Conservation (phyloP, 257 asterid species). For the Solanum dulcamara region DNA sequence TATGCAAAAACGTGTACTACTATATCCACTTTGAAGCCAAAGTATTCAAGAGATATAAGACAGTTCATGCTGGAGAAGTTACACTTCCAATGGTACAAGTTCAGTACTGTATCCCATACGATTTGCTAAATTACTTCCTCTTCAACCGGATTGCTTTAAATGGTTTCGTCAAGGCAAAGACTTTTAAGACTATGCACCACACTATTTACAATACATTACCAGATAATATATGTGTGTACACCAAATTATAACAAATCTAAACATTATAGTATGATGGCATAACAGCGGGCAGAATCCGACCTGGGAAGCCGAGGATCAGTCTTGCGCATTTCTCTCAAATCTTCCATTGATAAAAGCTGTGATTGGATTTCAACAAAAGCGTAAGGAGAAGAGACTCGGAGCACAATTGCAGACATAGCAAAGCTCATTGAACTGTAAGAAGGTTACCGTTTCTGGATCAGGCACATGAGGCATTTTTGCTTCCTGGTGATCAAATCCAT, state of each 20-base stretch:
- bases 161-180: not conserved
- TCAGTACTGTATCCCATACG: not conserved
- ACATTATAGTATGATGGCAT: not conserved
- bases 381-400: not conserved
- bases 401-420: not conserved
- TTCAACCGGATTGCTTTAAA: not conserved
- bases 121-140: not conserved
- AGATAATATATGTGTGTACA: not conserved
- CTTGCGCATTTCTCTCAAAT: slow-evolving; percentile 70
- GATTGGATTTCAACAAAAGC: not conserved
- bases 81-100: not conserved
- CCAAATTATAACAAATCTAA: not conserved
- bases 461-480: slow-evolving; percentile 74
- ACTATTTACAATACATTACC: not conserved
- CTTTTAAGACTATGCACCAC: not conserved
- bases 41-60: not conserved
- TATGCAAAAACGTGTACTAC: not conserved
- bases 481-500: slow-evolving; percentile 68
- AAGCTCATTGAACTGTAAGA: not conserved
- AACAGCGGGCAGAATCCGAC: slow-evolving; percentile 18
- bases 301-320: slow-evolving; percentile 93
- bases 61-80: not conserved
- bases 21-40: not conserved
- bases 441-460: slow-evolving; percentile 64
- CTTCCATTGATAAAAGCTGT: slow-evolving; percentile 89